phyloP scores from a whole-genome alignment of 1,284 basidiomycete genomes.

The Cryptococcus floricola region DNA sequence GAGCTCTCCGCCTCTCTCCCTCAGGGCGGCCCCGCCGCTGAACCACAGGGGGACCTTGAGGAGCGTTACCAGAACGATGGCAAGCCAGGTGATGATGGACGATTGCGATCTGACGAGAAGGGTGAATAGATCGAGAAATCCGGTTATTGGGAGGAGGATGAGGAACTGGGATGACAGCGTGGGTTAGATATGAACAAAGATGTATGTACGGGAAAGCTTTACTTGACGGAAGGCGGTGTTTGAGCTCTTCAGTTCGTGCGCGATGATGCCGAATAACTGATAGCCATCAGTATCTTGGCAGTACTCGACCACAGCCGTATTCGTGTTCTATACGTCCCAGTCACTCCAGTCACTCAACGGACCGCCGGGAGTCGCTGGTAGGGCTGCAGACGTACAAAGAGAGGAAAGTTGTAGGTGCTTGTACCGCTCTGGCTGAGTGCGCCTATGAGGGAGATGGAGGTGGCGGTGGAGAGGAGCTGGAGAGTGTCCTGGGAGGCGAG shows the following conservation, averaged over 20 bases:
- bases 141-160: slow-evolving; percentile 25
- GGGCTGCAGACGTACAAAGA: slow-evolving; percentile 29
- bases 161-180: slow-evolving; percentile 25
- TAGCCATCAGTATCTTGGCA: slow-evolving; percentile 1
- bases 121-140: slow-evolving; percentile 28
- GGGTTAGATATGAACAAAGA: neutral
- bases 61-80: slow-evolving; percentile 21
- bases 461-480: slow-evolving; percentile 28
- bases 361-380: neutral
- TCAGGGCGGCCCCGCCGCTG: slow-evolving; percentile 24
- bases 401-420: slow-evolving; percentile 35
- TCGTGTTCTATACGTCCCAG: neutral
- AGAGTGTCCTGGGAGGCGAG: slow-evolving; percentile 31
- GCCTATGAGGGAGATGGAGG: slow-evolving; percentile 30
- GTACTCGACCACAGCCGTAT: too few species aligned
- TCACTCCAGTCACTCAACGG: neutral
- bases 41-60: slow-evolving; percentile 39
- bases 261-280: slow-evolving; percentile 41
- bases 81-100: slow-evolving; percentile 15
- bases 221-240: slow-evolving; percentile 27
- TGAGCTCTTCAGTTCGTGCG: slow-evolving; percentile 31
- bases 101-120: slow-evolving; percentile 10
- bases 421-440: slow-evolving; percentile 16
- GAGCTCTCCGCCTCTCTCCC: slow-evolving; percentile 38
- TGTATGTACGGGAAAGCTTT: neutral